Base-by-base conservation (phyloP, 2,329 filamentous ascomycete species). In the Microdochium nivale region DNA sequence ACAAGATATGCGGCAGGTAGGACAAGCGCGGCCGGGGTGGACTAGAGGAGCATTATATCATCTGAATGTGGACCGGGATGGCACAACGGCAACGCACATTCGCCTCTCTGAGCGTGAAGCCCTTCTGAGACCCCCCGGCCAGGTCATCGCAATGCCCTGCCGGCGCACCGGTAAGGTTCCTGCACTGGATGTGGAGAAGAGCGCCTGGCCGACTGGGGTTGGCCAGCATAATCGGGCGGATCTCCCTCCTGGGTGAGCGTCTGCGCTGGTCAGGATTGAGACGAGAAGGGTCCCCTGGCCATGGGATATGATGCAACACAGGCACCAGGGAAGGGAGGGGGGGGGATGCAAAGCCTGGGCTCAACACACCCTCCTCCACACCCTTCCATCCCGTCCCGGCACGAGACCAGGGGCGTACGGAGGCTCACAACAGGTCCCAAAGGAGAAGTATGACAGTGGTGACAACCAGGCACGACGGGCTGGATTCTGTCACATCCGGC, bases 181-280 rank as follows among this genome's bases (percentile, higher is more conserved):
- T 70, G 68, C 70, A 65, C 62, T 44, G 62, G 59, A 59, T 67
- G 67, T 66, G 68, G 68, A 68, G 67, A 66, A 65, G 64, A 24
- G 40, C 40, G 40, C n/a, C 40, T 13, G 40, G 40, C 19, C 40
- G 40, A 44, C 40, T 3, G 10, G 40, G 40, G 40, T 23, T 5
- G 40, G 40, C 40, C 40, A 44, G 40, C 40, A 44, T 44, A 23
- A 44, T 44, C 40, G 40, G 19, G 40, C 40, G 40, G 40, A 44
- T 44, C 40, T 44, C 40, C 40, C n/a, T 21, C 74, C 72, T 75
- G 75, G 70, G 69, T 65, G 62, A 7, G 16, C n/a, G 35, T 14
- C 7, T 65, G 52, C 64, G 66, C 67, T 72, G 66, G 72, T 70
- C 67, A 70, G 75, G 77, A 74, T 77, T 75, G 73, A 74, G 76